Base-by-base conservation (phyloP, 805 yeast species). In the Sungouiella thailandica region DNA sequence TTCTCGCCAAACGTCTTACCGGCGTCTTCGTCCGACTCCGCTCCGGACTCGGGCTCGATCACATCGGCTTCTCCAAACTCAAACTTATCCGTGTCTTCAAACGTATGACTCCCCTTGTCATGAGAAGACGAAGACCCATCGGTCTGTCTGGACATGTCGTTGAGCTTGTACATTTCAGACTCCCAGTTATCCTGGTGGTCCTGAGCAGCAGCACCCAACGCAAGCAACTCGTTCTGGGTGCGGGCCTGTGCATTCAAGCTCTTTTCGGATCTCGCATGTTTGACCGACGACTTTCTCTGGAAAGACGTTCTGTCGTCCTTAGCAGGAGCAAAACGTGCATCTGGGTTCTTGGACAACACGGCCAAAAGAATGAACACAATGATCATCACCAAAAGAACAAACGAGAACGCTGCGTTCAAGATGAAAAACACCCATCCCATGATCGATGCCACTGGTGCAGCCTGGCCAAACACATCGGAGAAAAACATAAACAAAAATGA, bases 381-480 rank as follows among this genome's bases (percentile, higher is more conserved):
- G 49, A 85, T 80, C 64, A 80, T 59, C 23, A 88, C 46, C 55
- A 89, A 70, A 47, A 89, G 65, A 33, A 86, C 69, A 44, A 85
- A 69, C 7, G 95, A 78, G 53, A 84, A 88, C 4, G 90, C 94
- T 5, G 96, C 96, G 57, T 89, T 89, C 56, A 89, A 58, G 36
- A 89, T 71, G 57, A 89, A 89, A 62, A 85, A 89, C 2, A 89
- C 70, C 78, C 95, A 83, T 1, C 94, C 97, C 95, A 89, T 85
- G 36, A 89, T 76, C 1, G 95, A 80, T 10, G 80, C 67, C 9
- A 85, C 96, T 7, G 76, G 73, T 14, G 78, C 80, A 7, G 86
- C 80, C 62, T 88, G 96, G 32, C 81, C 79, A 61, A 84, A 87
- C 42, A 89, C 63, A 51, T 83, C 80, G 3, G 95, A 84, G 55